phyloP scores from a whole-genome alignment of 306 rosid genomes.

The Quercus aquifolioides region DNA sequence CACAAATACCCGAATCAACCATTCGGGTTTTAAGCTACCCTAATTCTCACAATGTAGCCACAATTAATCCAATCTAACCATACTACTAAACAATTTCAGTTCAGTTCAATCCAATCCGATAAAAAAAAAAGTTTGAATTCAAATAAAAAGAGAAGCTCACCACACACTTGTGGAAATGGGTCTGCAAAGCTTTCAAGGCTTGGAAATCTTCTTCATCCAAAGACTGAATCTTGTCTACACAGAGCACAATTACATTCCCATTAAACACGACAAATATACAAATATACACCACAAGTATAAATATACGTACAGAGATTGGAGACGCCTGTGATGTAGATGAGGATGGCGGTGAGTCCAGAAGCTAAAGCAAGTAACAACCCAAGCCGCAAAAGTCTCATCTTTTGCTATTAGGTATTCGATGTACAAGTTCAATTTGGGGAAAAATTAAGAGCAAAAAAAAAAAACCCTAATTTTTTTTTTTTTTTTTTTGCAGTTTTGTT shows the following conservation, averaged over 20 bases:
- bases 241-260: constrained; percentile 14
- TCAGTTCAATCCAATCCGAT: no score
- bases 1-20: no score
- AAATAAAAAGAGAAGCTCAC: constrained; percentile 41
- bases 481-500: no score
- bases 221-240: constrained; percentile 43
- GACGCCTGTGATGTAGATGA: constrained; percentile 51
- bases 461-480: not conserved
- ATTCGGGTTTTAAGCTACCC: no score
- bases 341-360: constrained; percentile 47
- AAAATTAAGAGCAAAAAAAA: no score
- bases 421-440: no score
- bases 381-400: constrained; percentile 47
- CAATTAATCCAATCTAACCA: no score
- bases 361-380: constrained; percentile 39
- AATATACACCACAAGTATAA: not conserved
- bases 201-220: constrained; percentile 59
- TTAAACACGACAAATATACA: not conserved
- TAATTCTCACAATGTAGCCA: no score
- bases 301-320: constrained; percentile 35
- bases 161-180: constrained; percentile 79
- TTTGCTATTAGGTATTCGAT: not conserved
- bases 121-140: not conserved
- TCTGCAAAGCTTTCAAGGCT: constrained; percentile 66
- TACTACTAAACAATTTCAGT: no score